phyloP scores from a whole-genome alignment of 2,329 filamentous ascomycete species.

The Venturia aucupariae region DNA sequence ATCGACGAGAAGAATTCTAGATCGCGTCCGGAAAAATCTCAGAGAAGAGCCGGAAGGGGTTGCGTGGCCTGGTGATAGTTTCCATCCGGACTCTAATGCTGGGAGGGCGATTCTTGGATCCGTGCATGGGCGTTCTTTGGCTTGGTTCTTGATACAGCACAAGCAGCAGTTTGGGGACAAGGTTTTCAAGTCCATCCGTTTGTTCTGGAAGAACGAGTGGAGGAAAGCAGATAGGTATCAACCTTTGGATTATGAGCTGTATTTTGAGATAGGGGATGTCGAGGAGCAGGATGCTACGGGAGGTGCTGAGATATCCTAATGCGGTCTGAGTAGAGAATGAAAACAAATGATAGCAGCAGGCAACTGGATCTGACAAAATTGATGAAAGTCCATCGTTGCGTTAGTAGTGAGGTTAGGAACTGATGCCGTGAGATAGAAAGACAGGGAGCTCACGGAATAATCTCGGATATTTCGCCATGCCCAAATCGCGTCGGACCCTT shows the following conservation, averaged over 20 bases:
- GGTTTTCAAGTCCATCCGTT: not conserved
- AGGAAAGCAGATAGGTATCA: not conserved
- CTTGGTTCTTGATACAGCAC: constrained; percentile 13
- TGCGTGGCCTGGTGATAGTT: not conserved
- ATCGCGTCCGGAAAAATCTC: not conserved
- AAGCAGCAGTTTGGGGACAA: constrained; percentile 12
- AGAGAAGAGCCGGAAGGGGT: not conserved
- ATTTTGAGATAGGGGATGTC: not conserved
- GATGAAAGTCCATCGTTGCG: not conserved
- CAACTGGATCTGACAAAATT: not conserved
- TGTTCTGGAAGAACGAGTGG: not conserved
- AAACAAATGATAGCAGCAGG: not conserved
- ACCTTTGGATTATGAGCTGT: not conserved
- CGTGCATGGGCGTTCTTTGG: constrained; percentile 12
- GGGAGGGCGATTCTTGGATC: constrained; percentile 10
- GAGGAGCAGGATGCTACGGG: not conserved
- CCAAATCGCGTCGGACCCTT: too few species aligned
- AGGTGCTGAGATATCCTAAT: not conserved
- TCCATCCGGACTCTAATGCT: not conserved
- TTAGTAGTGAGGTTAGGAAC: too few species aligned
- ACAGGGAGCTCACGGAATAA: too few species aligned
- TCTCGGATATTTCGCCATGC: too few species aligned
- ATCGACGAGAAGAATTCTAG: not conserved
- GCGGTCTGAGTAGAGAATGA: not conserved
- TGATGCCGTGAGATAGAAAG: too few species aligned